Conservation (phyloP, 495 filamentous ascomycete genomes). For the Penicillium odoratum region DNA sequence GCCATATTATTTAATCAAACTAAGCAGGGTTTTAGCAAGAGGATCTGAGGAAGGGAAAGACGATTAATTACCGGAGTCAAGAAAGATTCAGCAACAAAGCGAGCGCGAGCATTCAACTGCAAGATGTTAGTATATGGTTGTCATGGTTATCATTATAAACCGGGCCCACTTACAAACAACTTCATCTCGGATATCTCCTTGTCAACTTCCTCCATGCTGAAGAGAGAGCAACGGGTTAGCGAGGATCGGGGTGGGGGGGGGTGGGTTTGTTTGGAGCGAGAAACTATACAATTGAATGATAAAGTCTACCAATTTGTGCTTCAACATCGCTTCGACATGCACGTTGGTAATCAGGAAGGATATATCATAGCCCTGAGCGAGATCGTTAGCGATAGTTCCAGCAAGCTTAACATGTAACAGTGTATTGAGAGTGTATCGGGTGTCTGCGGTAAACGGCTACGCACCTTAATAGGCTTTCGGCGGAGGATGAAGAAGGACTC, state of each 20-base stretch:
- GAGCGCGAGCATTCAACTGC: constrained; percentile 92
- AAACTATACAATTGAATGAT: constrained; percentile 60
- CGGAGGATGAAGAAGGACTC: constrained; percentile 97
- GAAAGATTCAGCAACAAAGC: constrained; percentile 98
- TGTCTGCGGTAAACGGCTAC: not conserved
- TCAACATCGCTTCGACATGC: constrained; percentile 97
- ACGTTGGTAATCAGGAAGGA: constrained; percentile 98
- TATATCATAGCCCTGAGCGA: constrained; percentile 87
- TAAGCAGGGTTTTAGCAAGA: constrained; percentile 16
- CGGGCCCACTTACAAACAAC: constrained; percentile 77
- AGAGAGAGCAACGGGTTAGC: not conserved
- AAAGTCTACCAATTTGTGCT: constrained; percentile 98
- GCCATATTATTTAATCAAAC: constrained; percentile 40
- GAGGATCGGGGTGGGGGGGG: not conserved
- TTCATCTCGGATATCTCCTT: constrained; percentile 99
- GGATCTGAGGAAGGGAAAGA: not conserved
- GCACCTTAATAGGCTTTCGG: constrained; percentile 91
- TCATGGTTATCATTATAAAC: constrained; percentile 10
- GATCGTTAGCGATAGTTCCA: constrained; percentile 13
- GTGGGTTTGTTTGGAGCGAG: not conserved
- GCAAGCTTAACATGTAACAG: not conserved
- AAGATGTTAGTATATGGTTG: constrained; percentile 17
- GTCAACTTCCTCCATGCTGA: constrained; percentile 91
- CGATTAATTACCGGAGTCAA: constrained; percentile 76
- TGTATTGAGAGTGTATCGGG: not conserved